A percentile compares a stretch with the other conserved stretches of the same genome.
phyloP scores from a whole-genome alignment of 805 yeast species.

The Wickerhamiella sergipiensis region DNA sequence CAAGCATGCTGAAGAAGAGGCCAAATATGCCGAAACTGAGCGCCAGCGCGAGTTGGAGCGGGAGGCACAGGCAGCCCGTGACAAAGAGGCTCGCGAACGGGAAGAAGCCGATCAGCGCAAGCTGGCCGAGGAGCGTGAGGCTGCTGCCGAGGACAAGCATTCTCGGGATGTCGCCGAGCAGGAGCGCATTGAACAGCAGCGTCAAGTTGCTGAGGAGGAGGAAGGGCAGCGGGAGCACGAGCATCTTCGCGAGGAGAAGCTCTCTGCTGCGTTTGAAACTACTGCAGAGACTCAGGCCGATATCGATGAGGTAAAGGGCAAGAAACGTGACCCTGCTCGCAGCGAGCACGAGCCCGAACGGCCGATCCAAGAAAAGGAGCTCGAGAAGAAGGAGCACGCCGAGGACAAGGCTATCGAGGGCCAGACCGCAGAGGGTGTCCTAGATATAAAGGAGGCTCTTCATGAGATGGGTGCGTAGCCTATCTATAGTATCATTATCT shows the following conservation, averaged over 20 bases:
- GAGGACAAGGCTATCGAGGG: neutral
- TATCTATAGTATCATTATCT: no score
- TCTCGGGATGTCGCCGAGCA: neutral
- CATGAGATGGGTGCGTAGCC: neutral
- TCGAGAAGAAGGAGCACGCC: neutral
- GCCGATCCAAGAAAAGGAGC: neutral
- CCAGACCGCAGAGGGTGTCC: neutral
- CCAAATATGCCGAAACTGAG: neutral
- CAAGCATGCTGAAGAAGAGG: neutral
- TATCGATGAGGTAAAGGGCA: neutral
- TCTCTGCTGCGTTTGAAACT: neutral
- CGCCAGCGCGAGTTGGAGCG: neutral
- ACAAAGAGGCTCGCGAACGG: neutral
- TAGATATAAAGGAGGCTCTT: neutral
- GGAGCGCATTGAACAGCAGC: neutral
- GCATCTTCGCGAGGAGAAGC: constrained; percentile 15
- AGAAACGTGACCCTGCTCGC: neutral
- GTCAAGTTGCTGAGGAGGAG: constrained; percentile 23
- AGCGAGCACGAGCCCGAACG: neutral
- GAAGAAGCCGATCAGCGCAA: neutral
- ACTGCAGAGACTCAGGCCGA: neutral
- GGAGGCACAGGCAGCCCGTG: neutral
- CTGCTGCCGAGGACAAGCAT: neutral
- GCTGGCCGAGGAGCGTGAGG: neutral
- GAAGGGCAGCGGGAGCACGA: constrained; percentile 21